Percentiles rank a stretch among this genome's conserved stretches.
Conservation (phyloP, 257 asterid species). For the Capsicum chinense region DNA sequence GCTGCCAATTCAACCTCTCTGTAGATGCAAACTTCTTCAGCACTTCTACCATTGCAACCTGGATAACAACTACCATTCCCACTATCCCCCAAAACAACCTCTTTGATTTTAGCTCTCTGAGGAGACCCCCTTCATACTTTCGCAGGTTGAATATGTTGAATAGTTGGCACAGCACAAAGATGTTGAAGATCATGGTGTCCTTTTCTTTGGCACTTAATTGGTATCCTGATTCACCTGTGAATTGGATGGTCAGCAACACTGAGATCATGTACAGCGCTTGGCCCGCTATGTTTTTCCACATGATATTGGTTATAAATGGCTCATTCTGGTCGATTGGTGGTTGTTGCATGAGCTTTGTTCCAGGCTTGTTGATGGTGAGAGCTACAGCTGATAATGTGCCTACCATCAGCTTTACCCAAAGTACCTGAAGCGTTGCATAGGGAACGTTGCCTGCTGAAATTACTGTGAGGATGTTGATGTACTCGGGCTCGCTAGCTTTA, state of each 20-base stretch:
- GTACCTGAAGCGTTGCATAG: slow-evolving; percentile 61
- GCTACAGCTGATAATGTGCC: slow-evolving; percentile 77
- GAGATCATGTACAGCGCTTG: slow-evolving; percentile 65
- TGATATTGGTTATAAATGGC: slow-evolving; percentile 60
- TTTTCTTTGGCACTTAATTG: slow-evolving; percentile 45
- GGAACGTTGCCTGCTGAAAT: slow-evolving; percentile 82
- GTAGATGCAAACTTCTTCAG: slow-evolving; percentile 58
- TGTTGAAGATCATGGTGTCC: slow-evolving; percentile 31
- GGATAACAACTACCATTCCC: slow-evolving; percentile 46
- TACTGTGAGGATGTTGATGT: slow-evolving; percentile 65
- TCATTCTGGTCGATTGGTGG: slow-evolving; percentile 52
- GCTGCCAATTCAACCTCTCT: slow-evolving; percentile 47
- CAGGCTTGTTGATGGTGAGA: slow-evolving; percentile 59
- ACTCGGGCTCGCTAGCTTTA: slow-evolving; percentile 38
- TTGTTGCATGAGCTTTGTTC: slow-evolving; percentile 47
- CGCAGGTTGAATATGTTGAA: slow-evolving; percentile 25
- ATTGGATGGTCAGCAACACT: slow-evolving; percentile 57
- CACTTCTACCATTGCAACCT: slow-evolving; percentile 59
- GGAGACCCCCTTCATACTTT: slow-evolving; percentile 14
- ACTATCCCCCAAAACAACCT: slow-evolving; percentile 57
- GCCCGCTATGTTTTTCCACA: slow-evolving; percentile 69
- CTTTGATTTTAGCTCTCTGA: slow-evolving; percentile 31
- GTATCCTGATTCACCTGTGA: slow-evolving; percentile 49
- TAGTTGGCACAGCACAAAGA: slow-evolving; percentile 29
- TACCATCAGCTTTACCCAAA: slow-evolving; percentile 81